Conservation (phyloP, 805 yeast genomes). For the Ogataea trehalophila region DNA sequence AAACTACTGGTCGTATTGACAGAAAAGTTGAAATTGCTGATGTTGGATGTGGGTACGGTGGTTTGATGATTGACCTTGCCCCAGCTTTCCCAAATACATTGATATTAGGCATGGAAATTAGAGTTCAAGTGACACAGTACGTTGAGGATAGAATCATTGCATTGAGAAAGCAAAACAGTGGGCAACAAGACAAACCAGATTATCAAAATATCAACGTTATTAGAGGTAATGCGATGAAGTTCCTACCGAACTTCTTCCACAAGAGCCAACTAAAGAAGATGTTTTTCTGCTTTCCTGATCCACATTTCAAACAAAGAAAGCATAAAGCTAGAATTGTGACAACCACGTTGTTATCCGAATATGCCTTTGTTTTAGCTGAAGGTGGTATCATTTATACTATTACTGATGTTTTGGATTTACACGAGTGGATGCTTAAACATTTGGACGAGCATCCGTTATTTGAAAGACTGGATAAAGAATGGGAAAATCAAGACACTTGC, state of each 20-base stretch:
- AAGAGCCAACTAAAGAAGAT: constrained; percentile 82
- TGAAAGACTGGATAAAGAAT: constrained; percentile 69
- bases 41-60: constrained; percentile 97
- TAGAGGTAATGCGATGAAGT: constrained; percentile 97
- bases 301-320: constrained; percentile 95
- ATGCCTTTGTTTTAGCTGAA: constrained; percentile 82
- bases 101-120: constrained; percentile 93
- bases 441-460: constrained; percentile 88
- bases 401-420: constrained; percentile 91
- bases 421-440: constrained; percentile 94
- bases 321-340: constrained; percentile 97
- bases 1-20: constrained; percentile 35
- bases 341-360: constrained; percentile 81
- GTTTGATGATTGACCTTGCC: constrained; percentile 74
- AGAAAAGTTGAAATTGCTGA: constrained; percentile 83
- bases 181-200: constrained; percentile 18
- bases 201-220: constrained; percentile 86
- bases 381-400: constrained; percentile 91
- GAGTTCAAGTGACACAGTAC: constrained; percentile 96
- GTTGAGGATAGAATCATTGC: constrained; percentile 95
- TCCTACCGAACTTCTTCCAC: constrained; percentile 86
- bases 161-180: constrained; percentile 51
- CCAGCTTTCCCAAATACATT: constrained; percentile 69
- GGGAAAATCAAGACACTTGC: constrained; percentile 78
- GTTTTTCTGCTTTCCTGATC: constrained; percentile 99